These are phyloP conservation scores for Cordyceps pruinosa DNA, from an alignment of 2,329 filamentous ascomycete species.

Conservation along the genomic window DNA sequence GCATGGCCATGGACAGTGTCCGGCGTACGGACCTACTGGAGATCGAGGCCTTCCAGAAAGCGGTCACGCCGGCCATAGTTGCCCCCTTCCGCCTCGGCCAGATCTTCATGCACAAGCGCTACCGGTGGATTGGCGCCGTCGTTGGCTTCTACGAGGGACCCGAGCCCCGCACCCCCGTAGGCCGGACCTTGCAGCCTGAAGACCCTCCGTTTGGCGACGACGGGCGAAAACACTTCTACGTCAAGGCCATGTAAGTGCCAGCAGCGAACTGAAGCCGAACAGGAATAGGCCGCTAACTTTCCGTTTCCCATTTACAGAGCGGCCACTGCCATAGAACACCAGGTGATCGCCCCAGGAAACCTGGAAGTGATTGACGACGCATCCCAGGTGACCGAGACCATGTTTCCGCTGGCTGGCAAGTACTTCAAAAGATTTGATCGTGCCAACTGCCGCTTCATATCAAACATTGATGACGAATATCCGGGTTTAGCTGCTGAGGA, in stretches of 20 bases:
- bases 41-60: constrained; percentile 30
- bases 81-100: constrained; percentile 64
- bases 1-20: background rate
- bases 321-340: constrained; percentile 24
- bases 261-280: background rate
- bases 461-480: constrained; percentile 73
- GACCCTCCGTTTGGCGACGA: constrained; percentile 28
- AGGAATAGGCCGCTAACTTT: background rate
- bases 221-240: constrained; percentile 66
- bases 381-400: constrained; percentile 42
- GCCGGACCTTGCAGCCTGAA: too few species aligned
- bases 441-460: constrained; percentile 63
- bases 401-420: constrained; percentile 68
- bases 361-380: constrained; percentile 54
- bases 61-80: constrained; percentile 16
- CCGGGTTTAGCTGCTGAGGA: constrained; percentile 34
- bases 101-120: constrained; percentile 75
- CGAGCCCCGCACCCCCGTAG: too few species aligned
- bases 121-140: constrained; percentile 72
- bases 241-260: constrained; percentile 67
- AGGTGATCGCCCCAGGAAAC: constrained; percentile 60
- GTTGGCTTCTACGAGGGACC: constrained; percentile 58
- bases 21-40: constrained; percentile 31
- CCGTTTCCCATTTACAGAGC: constrained; percentile 18
- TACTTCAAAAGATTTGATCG: constrained; percentile 84